Base-by-base conservation (phyloP, 2,329 filamentous ascomycete species). In the Colletotrichum falcatum region DNA sequence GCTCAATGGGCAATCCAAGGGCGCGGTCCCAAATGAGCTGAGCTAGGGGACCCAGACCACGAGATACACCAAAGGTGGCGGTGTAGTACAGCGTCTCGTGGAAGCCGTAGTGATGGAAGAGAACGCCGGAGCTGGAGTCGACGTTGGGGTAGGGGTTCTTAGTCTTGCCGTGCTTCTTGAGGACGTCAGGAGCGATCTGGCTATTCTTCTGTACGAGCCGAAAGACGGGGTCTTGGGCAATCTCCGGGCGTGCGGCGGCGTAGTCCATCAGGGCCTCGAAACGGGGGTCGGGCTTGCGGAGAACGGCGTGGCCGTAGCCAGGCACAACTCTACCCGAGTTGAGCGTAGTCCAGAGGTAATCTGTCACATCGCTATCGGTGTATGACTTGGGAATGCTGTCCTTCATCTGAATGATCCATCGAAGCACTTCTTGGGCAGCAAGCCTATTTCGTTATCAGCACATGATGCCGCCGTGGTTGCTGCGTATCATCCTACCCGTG, bases 21-120 rank as follows among this genome's bases (percentile, higher is more conserved):
- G 95, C 95, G 60, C 96, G 90, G 81, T 98, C 95, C 96, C 96
- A 98, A 80, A 99, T 92, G 74, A 99, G 87, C 83, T 99, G 96
- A 53, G 94, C 94, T 59, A 99, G 87, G 28, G 96, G 96, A 9
- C 96, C 96, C 20, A 99, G 85, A 63, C 90, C 90, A 75, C 90
- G 84, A 71, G 88, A 90, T 16, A 92, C 90, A 72, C 90, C 90
- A 73, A 92, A 92, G 0, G 90, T 92, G 69, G 89, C 90, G 5
- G 90, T 91, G 85, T 98, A 99, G 87, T 98, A 99, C 14, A 98
- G 87, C 0, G 95, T 97, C 85, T 98, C 94, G 81, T 93, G 92
- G 90, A 99, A 97, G 69, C 95, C 96, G 80, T 97, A 99, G 86
- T 98, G 94, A 83, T 98, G 92, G 90, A 99, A 98, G 59, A 99